Evolutionary conservation across 2,329 filamentous ascomycete genomes (phyloP).

Genomic region (Penicillium sp.): DNA sequence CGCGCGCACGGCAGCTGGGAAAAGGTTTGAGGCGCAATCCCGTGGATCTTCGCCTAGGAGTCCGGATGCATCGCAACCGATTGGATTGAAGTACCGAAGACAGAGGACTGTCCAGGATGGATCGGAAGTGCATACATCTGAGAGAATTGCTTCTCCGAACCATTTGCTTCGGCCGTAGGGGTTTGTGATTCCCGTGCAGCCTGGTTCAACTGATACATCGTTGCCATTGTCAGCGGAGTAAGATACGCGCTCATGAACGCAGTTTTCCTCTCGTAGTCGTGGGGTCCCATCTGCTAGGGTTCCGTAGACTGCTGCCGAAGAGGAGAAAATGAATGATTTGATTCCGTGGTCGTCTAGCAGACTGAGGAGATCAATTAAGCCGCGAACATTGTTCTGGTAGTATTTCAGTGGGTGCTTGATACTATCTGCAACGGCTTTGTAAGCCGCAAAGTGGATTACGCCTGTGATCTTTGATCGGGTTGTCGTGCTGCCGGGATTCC

Average conservation of each 20-base stretch:
- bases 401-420: constrained; percentile 1
- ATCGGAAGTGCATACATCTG: constrained; percentile 1
- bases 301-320: constrained; percentile 1
- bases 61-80: constrained; percentile 1
- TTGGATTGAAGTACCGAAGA: constrained; percentile 5
- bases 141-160: constrained; percentile 3
- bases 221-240: background rate
- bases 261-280: background rate
- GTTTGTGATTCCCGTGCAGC: constrained; percentile 2
- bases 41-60: constrained; percentile 1
- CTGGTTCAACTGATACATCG: background rate
- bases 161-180: constrained; percentile 4
- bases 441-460: constrained; percentile 2
- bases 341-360: background rate
- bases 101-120: background rate
- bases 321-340: constrained; percentile 5
- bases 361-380: background rate
- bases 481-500: background rate
- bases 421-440: constrained; percentile 4
- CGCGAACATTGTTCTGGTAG: constrained; percentile 2
- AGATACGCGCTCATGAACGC: background rate
- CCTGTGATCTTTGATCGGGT: background rate
- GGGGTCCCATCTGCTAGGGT: background rate
- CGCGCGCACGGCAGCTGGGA: background rate
- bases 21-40: background rate